A percentile compares a stretch with the other conserved stretches of the same genome.
Conservation (phyloP, 1,284 basidiomycete species). For the Ustilago esculenta region DNA sequence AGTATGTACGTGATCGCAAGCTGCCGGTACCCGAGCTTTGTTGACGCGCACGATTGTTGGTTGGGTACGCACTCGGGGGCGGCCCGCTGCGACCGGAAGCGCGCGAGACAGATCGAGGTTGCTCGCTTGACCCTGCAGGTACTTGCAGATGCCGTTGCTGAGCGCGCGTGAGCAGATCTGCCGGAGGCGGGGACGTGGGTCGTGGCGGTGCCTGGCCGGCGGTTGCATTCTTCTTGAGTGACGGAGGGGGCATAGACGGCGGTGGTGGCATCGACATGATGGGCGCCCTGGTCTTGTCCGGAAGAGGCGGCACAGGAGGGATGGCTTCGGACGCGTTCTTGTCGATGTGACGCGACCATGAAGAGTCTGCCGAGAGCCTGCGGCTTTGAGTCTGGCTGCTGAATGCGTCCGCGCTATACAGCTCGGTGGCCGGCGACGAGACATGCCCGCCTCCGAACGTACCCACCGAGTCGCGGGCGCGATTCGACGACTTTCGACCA, state of each 20-base stretch:
- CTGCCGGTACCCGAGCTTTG: constrained; percentile 36
- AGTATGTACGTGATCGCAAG: constrained; percentile 45
- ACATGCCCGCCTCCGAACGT: constrained; percentile 46
- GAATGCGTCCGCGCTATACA: constrained; percentile 50
- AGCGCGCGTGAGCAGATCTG: constrained; percentile 48
- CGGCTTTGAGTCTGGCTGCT: constrained; percentile 23
- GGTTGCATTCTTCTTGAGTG: constrained; percentile 20
- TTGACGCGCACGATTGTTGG: constrained; percentile 32
- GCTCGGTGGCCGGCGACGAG: constrained; percentile 40
- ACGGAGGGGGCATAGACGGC: constrained; percentile 56
- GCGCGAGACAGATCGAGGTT: constrained; percentile 40
- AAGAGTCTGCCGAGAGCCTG: constrained; percentile 47
- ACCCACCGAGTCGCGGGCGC: constrained; percentile 45
- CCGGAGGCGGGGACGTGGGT: constrained; percentile 55
- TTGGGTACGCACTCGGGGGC: constrained; percentile 21
- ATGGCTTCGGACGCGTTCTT: constrained; percentile 18
- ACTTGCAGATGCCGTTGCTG: constrained; percentile 43
- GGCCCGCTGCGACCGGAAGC: constrained; percentile 41
- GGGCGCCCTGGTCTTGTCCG: constrained; percentile 56
- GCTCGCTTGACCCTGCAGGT: constrained; percentile 28
- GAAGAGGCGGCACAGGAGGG: constrained; percentile 43
- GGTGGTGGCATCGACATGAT: constrained; percentile 57
- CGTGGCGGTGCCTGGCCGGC: constrained; percentile 33
- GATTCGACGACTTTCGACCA: constrained; percentile 17
- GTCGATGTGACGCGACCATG: constrained; percentile 35